Percentiles rank a stretch among this genome's conserved stretches.
phyloP scores from a whole-genome alignment of 1,284 basidiomycete genomes.

The Athelia sp. region DNA sequence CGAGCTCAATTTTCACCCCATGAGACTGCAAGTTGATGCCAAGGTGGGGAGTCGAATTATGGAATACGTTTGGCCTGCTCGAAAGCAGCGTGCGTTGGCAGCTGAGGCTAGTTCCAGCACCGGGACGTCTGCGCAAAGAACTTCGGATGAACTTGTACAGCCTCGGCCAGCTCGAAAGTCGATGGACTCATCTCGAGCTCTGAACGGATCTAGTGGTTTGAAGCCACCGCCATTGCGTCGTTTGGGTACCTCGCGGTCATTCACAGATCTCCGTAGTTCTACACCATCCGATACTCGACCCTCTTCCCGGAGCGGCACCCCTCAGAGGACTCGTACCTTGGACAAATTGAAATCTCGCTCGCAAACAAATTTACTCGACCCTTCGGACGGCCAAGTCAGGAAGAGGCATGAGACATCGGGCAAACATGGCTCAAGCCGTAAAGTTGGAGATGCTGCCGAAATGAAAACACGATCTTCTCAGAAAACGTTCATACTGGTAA shows the following conservation, averaged over 20 bases:
- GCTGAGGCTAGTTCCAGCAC: slow-evolving; percentile 16
- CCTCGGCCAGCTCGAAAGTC: slow-evolving; percentile 25
- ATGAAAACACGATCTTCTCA: slow-evolving; percentile 76
- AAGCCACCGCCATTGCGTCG: slow-evolving; percentile 37
- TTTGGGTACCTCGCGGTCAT: slow-evolving; percentile 60
- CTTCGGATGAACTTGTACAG: slow-evolving; percentile 4
- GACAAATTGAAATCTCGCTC: slow-evolving; percentile 11
- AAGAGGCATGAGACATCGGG: slow-evolving; percentile 7
- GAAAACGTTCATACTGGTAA: slow-evolving; percentile 82
- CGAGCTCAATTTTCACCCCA: slow-evolving; percentile 80
- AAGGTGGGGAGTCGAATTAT: slow-evolving; percentile 79
- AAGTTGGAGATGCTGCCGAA: slow-evolving; percentile 55
- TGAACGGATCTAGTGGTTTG: slow-evolving; percentile 19
- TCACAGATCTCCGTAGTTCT: slow-evolving; percentile 59
- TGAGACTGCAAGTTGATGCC: slow-evolving; percentile 85
- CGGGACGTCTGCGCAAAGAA: slow-evolving; percentile 7
- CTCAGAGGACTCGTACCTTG: neutral
- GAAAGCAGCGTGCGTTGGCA: slow-evolving; percentile 38
- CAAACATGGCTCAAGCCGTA: slow-evolving; percentile 14
- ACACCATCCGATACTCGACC: slow-evolving; percentile 17
- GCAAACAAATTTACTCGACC: slow-evolving; percentile 17
- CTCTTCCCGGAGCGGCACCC: neutral
- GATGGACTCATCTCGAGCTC: slow-evolving; percentile 35
- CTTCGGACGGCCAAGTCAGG: slow-evolving; percentile 17
- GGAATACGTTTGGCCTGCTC: slow-evolving; percentile 84